Evolutionary conservation across 73 alveolate species (phyloP), one percentile per base, ranked within the genome.

Genomic region (Uronychia setigera): DNA sequence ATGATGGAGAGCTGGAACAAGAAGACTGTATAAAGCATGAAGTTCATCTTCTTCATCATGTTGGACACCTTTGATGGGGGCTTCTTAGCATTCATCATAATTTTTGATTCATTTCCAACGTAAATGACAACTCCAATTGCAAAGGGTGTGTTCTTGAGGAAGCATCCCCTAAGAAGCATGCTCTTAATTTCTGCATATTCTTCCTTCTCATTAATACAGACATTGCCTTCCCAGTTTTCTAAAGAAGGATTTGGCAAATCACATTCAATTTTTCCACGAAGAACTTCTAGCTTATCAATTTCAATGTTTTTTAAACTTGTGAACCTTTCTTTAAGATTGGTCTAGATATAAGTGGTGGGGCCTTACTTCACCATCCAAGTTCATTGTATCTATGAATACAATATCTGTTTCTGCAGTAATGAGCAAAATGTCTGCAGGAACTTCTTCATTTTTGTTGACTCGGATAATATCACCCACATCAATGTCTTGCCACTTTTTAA

Each of bases 81-180:
- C 58, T 92, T 93, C 83, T 93, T 93, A 19, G 96, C 88, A 89
- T 95, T 95, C 79, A 81, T 95, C 99, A 95, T 95, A 29, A 95
- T 95, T 86, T 95, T 95, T 0, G 98, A 77, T 57, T 95, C 96
- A 58, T 82, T 86, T 25, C 99, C 99, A 0, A 92, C 80, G 75
- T 95, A 95, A 25, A 95, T 79, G 31, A 86, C 99, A 57, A 93
- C 67, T 19, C 97, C 97, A 67, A 81, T 59, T 29, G 88, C 58
- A 91, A 59, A 95, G 77, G 91, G 92, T 0, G 93, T 91, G 85
- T 95, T 95, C 86, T 92, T 93, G 26, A 95, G 82, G 75, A 80
- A 85, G 76, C 97, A 91, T 26, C 98, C 99, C 88, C 97, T 95
- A 77, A 95, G 60, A 75, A 95, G 88, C 91, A 95, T 81, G 79